A percentile compares a stretch with the other conserved stretches of the same genome.
Conservation (phyloP, 2,329 filamentous ascomycete genomes). For the Colletotrichum zoysiae region DNA sequence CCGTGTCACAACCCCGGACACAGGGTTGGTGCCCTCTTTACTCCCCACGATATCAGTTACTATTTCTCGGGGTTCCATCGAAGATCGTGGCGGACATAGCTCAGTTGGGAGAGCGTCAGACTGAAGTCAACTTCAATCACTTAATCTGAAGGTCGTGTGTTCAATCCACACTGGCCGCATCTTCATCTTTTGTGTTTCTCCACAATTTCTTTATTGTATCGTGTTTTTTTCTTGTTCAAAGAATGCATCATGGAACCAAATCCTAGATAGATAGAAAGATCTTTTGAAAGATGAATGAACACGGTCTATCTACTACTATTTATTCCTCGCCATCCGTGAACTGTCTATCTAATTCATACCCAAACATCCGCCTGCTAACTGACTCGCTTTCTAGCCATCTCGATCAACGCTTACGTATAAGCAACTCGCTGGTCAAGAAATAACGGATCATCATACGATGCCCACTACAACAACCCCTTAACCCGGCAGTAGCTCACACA, state of each 20-base stretch:
- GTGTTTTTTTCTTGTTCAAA: too few relatives aligned
- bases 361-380: neutral
- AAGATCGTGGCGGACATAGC: constrained; percentile 36
- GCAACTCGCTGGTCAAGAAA: neutral
- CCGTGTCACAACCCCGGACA: neutral
- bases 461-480: neutral
- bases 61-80: accelerated
- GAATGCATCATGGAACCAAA: neutral
- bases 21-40: neutral
- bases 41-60: neutral
- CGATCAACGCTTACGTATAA: neutral
- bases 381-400: neutral
- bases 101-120: constrained; percentile 42
- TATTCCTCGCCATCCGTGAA: neutral
- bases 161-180: constrained; percentile 40
- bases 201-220: neutral
- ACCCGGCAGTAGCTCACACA: neutral
- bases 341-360: neutral
- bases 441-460: neutral
- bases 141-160: constrained; percentile 39
- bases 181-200: neutral
- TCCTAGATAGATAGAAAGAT: neutral
- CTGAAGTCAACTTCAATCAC: constrained; percentile 40
- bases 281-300: neutral
- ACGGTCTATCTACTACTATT: too few relatives aligned